These are phyloP conservation scores for Penicillium canariense DNA, from an alignment of 495 filamentous ascomycete species.

Conservation along the genomic window DNA sequence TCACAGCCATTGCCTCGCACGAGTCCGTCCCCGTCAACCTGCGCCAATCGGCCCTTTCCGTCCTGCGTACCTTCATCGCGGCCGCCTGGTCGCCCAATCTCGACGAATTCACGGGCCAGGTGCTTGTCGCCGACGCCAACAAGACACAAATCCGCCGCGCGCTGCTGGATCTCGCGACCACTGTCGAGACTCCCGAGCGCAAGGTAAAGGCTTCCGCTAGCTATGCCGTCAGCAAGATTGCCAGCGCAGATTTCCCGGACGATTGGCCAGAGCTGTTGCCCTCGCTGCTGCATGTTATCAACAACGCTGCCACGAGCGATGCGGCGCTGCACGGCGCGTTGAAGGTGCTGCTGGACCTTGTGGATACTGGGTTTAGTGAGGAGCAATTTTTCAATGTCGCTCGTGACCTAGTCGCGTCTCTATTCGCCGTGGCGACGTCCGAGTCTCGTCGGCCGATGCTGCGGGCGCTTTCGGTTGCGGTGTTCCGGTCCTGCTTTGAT, in stretches of 20 bases:
- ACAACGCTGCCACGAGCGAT: conserved; percentile 60
- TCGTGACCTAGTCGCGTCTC: conserved; percentile 72
- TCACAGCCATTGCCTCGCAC: conserved; percentile 76
- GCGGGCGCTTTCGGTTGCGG: conserved; percentile 77
- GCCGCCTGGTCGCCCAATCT: conserved; percentile 69
- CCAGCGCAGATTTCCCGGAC: conserved; percentile 87
- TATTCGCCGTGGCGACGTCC: conserved; percentile 79
- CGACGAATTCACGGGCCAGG: conserved; percentile 66
- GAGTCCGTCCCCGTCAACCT: conserved; percentile 64
- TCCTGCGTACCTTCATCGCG: conserved; percentile 78
- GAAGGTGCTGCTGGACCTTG: conserved; percentile 81
- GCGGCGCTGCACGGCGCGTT: conserved; percentile 83
- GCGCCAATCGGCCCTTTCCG: conserved; percentile 77
- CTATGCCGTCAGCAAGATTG: conserved; percentile 93
- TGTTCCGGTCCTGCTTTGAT: conserved; percentile 89
- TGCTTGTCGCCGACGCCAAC: conserved; percentile 58
- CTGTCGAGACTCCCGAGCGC: conserved; percentile 63
- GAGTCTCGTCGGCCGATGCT: conserved; percentile 68
- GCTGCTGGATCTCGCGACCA: conserved; percentile 75
- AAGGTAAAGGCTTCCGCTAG: conserved; percentile 85
- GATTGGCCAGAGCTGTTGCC: conserved; percentile 87
- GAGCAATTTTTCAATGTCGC: conserved; percentile 91
- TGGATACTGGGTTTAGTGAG: conserved; percentile 89
- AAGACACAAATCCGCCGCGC: conserved; percentile 69
- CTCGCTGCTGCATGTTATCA: conserved; percentile 72